These are phyloP conservation scores for Penicillium steckii DNA, from an alignment of 495 filamentous ascomycete species.

Conservation along the genomic window DNA sequence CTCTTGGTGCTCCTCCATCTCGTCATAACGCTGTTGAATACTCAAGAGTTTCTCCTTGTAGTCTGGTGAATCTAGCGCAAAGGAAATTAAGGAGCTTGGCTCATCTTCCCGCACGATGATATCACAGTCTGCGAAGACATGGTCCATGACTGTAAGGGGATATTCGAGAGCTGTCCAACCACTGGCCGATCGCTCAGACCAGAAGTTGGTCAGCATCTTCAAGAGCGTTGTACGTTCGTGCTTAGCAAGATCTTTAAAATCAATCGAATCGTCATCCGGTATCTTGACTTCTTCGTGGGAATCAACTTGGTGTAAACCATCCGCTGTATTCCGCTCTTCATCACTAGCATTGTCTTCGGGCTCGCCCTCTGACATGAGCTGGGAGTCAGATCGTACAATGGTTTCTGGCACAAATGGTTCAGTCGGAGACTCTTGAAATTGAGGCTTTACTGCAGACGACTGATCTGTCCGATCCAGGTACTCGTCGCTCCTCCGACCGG, in stretches of 20 bases:
- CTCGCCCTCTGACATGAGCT: conserved; percentile 65
- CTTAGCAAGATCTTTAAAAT: conserved; percentile 75
- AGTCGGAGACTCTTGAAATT: conserved; percentile 25
- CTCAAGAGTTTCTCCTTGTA: conserved; percentile 75
- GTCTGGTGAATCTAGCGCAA: conserved; percentile 81
- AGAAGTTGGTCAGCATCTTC: conserved; percentile 95
- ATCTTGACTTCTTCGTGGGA: conserved; percentile 62
- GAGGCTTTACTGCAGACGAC: conserved; percentile 15
- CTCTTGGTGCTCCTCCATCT: conserved; percentile 28
- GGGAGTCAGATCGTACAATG: conserved; percentile 48
- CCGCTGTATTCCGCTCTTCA: conserved; percentile 59
- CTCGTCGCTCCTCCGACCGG: conserved; percentile 30
- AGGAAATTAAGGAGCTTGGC: conserved; percentile 92
- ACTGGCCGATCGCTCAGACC: conserved; percentile 95
- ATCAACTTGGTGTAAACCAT: conserved; percentile 66
- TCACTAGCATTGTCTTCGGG: conserved; percentile 62
- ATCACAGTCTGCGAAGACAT: conserved; percentile 97
- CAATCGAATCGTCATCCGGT: conserved; percentile 54
- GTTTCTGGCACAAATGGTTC: conserved; percentile 52
- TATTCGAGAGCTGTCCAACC: conserved; percentile 96
- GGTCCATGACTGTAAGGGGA: conserved; percentile 81
- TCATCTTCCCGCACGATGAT: conserved; percentile 97
- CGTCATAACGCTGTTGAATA: conserved; percentile 61
- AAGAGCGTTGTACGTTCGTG: conserved; percentile 89
- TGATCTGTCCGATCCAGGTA: conserved; percentile 22